Conservation (phyloP, 2,329 filamentous ascomycete species). For the Aspergillus sp. region DNA sequence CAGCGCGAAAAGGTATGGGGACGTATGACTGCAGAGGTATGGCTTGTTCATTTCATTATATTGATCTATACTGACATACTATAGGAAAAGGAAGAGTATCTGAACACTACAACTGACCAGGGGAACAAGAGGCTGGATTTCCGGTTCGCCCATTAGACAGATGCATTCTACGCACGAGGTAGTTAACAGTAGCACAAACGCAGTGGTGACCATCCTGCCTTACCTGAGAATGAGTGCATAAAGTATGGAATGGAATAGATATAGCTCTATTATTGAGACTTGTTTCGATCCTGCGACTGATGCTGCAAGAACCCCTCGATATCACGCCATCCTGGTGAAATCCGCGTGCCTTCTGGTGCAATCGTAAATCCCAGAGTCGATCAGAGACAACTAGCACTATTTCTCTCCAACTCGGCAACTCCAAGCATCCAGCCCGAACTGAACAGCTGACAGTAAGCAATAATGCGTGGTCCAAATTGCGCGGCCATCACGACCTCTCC, state of each 20-base stretch:
- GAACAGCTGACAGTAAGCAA: neutral
- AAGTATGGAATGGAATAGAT: too few species aligned
- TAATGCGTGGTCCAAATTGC: neutral
- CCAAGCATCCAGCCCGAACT: neutral
- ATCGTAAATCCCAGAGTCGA: neutral
- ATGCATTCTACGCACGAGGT: too few species aligned
- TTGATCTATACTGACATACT: neutral
- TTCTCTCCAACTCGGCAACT: neutral
- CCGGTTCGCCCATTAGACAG: conserved; percentile 39
- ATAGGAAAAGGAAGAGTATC: conserved; percentile 50
- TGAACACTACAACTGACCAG: conserved; percentile 52
- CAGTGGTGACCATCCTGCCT: too few species aligned
- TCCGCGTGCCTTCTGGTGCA: neutral
- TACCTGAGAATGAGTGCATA: too few species aligned
- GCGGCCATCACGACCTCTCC: neutral
- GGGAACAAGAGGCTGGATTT: conserved; percentile 58
- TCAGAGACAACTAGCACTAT: neutral
- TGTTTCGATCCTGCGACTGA: too few species aligned
- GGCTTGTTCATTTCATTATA: neutral
- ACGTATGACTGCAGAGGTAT: conserved; percentile 37
- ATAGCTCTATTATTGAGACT: too few species aligned
- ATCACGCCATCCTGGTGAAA: conserved; percentile 5
- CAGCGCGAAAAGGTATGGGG: conserved; percentile 45
- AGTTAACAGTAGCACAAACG: too few species aligned
- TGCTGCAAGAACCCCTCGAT: conserved; percentile 1